Percentiles rank a stretch among this genome's conserved stretches.
These are phyloP conservation scores for Quercus wislizeni DNA, from an alignment of 306 rosid species.

Conservation along the genomic window DNA sequence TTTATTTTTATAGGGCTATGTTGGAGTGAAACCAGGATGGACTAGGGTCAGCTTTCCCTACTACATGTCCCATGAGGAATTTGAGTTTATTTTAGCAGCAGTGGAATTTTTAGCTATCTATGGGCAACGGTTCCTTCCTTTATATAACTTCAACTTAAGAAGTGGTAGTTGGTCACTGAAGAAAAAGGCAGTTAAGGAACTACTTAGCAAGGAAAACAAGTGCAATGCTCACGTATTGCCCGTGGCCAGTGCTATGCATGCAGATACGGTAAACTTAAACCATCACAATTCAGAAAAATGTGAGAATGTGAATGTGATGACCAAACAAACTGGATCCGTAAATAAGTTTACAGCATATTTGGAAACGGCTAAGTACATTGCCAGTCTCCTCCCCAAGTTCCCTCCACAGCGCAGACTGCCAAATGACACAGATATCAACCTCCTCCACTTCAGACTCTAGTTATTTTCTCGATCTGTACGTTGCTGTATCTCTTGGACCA, in stretches of 20 bases:
- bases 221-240: slow-evolving; percentile 17
- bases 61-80: slow-evolving; percentile 65
- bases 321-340: slow-evolving; percentile 21
- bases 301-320: slow-evolving; percentile 1
- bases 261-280: neutral
- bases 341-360: slow-evolving; percentile 28
- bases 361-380: slow-evolving; percentile 44
- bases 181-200: slow-evolving; percentile 37
- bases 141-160: slow-evolving; percentile 54
- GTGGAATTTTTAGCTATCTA: slow-evolving; percentile 66
- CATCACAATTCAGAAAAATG: neutral
- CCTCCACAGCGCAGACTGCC: slow-evolving; percentile 44
- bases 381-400: slow-evolving; percentile 54
- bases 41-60: slow-evolving; percentile 82
- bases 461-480: neutral
- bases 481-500: too few relatives aligned
- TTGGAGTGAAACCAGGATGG: slow-evolving; percentile 89
- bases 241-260: slow-evolving; percentile 2
- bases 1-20: slow-evolving; percentile 44
- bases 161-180: slow-evolving; percentile 63
- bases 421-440: slow-evolving; percentile 35
- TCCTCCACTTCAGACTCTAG: slow-evolving; percentile 53
- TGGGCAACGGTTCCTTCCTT: slow-evolving; percentile 74
- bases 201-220: slow-evolving; percentile 25
- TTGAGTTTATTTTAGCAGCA: slow-evolving; percentile 66